phyloP scores from a whole-genome alignment of 2,329 filamentous ascomycete genomes.

The Phialophora tarda region DNA sequence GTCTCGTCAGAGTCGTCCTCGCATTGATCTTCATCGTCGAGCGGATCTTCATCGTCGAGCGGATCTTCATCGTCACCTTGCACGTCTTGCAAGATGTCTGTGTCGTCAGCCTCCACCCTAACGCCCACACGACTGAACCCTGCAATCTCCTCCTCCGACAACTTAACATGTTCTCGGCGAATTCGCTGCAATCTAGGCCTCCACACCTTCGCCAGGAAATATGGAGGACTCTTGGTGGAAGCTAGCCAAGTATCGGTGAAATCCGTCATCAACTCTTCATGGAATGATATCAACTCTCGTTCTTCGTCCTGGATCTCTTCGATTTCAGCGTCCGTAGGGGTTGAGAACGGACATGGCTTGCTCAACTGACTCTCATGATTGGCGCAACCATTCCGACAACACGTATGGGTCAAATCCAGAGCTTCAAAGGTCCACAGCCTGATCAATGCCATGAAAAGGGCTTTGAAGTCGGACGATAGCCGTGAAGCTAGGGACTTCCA shows the following conservation, averaged over 20 bases:
- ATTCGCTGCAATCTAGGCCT: constrained; percentile 6
- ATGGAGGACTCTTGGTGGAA: not conserved
- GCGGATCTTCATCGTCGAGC: not conserved
- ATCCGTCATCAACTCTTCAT: constrained; percentile 1
- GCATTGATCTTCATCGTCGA: not conserved
- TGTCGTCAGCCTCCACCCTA: not conserved
- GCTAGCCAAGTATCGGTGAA: constrained; percentile 8
- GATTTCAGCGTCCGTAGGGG: not conserved
- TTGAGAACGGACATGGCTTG: constrained; percentile 4
- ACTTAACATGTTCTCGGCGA: not conserved
- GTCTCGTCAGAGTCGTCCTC: not conserved
- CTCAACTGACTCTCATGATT: not conserved
- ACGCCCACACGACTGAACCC: not conserved
- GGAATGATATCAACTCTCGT: constrained; percentile 6
- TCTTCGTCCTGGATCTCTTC: constrained; percentile 16
- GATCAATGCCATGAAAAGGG: constrained; percentile 2
- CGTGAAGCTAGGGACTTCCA: not conserved
- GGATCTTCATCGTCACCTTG: not conserved
- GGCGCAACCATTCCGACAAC: constrained; percentile 11
- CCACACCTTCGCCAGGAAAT: constrained; percentile 9
- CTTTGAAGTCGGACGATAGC: not conserved
- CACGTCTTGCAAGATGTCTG: not conserved
- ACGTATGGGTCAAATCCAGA: constrained; percentile 15
- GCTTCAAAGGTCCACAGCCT: constrained; percentile 6
- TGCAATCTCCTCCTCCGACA: constrained; percentile 4